phyloP scores from a whole-genome alignment of 768 basidiomycete genomes.

The Chalciporus piperatus region DNA sequence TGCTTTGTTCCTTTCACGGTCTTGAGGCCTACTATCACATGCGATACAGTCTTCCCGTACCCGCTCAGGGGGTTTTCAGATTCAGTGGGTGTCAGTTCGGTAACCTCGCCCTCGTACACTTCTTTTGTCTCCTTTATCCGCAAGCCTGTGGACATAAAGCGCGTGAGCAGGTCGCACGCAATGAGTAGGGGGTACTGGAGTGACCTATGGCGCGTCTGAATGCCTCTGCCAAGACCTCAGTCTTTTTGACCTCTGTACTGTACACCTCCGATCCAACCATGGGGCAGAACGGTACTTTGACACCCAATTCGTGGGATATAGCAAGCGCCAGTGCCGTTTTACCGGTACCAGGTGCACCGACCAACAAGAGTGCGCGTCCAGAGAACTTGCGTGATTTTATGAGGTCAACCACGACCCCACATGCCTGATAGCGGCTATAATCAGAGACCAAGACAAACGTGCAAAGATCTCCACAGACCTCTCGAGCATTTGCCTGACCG shows the following conservation, averaged over 20 bases:
- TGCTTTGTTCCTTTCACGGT: constrained; percentile 93
- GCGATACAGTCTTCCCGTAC: constrained; percentile 98
- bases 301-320: constrained; percentile 89
- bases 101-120: constrained; percentile 98
- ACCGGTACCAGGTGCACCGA: constrained; percentile 95
- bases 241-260: constrained; percentile 97
- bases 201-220: constrained; percentile 94
- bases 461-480: constrained; percentile 48
- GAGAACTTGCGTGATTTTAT: constrained; percentile 92
- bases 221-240: constrained; percentile 92
- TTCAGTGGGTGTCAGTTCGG: constrained; percentile 93
- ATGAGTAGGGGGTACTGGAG: constrained; percentile 26
- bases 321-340: constrained; percentile 98
- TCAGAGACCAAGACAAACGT: not conserved
- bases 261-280: constrained; percentile 99
- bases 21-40: constrained; percentile 94
- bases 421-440: constrained; percentile 54
- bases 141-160: constrained; percentile 47
- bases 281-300: constrained; percentile 95
- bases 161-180: not conserved
- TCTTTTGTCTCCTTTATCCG: constrained; percentile 99
- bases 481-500: constrained; percentile 86
- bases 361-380: constrained; percentile 87
- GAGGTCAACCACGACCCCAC: constrained; percentile 86
- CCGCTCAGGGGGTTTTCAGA: constrained; percentile 96